Percentiles rank a stretch among this genome's conserved stretches.
These are phyloP conservation scores for Suhomyces kunorum DNA, from an alignment of 1,139 yeast genomes.

Conservation along the genomic window DNA sequence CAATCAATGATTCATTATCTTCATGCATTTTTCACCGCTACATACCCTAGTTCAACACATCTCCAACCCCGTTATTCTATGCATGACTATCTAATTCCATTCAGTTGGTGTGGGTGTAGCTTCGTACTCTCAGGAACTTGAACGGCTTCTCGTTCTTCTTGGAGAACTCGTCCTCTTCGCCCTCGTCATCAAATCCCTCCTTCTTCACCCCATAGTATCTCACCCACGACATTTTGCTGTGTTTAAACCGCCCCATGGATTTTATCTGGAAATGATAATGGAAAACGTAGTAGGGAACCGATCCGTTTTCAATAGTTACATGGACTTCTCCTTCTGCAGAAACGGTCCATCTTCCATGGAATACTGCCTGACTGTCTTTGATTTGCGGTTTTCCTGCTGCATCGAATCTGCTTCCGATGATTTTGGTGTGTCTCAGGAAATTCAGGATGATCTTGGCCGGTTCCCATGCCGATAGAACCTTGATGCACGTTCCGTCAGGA, in stretches of 20 bases:
- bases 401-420: conserved; percentile 3
- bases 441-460: conserved; percentile 63
- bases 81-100: too few species aligned
- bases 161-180: conserved; percentile 55
- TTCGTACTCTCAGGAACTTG: conserved; percentile 63
- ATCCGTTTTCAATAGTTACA: conserved; percentile 57
- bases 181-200: conserved; percentile 34
- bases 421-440: conserved; percentile 36
- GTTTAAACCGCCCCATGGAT: conserved; percentile 50
- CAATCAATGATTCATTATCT: too few species aligned
- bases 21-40: too few species aligned
- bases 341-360: conserved; percentile 57
- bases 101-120: conserved; percentile 35
- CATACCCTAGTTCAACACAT: too few species aligned
- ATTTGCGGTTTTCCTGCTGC: conserved; percentile 7
- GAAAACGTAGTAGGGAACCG: conserved; percentile 63
- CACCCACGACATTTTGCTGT: conserved; percentile 70
- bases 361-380: conserved; percentile 41
- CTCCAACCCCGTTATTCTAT: too few species aligned
- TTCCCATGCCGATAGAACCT: conserved; percentile 64
- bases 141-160: conserved; percentile 75
- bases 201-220: conserved; percentile 58
- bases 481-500: conserved; percentile 73
- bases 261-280: conserved; percentile 61
- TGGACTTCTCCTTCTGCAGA: conserved; percentile 52